A percentile compares a stretch with the other conserved stretches of the same genome.
Evolutionary conservation across 78 protist species (phyloP).

Genomic region (Diacronema lutheri): DNA sequence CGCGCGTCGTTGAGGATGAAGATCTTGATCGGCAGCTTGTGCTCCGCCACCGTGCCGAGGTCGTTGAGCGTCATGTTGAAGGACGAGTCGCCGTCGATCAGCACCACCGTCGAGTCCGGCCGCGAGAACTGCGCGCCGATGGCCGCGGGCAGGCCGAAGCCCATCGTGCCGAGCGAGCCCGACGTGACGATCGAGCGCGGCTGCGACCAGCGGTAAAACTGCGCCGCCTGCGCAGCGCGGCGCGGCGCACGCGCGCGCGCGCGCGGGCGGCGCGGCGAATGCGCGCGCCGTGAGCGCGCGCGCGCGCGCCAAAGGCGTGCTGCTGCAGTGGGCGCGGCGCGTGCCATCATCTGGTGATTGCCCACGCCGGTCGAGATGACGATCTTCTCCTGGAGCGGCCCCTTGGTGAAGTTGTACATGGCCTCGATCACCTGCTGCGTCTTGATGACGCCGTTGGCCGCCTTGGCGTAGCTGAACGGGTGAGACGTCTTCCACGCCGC

Average conservation of each 20-base stretch:
- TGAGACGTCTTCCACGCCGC: slow-evolving; percentile 2
- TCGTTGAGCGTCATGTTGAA: slow-evolving; percentile 69
- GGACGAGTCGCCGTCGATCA: slow-evolving; percentile 68
- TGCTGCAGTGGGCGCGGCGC: too few species aligned
- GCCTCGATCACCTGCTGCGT: slow-evolving; percentile 17
- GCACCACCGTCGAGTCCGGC: slow-evolving; percentile 60
- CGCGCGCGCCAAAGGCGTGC: too few species aligned
- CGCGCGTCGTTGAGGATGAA: slow-evolving; percentile 15
- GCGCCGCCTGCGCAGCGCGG: background rate
- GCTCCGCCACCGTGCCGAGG: slow-evolving; percentile 57
- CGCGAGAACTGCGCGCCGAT: slow-evolving; percentile 46
- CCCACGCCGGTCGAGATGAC: slow-evolving; percentile 40
- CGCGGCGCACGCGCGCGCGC: too few species aligned
- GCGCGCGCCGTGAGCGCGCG: too few species aligned
- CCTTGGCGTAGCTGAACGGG: slow-evolving; percentile 34
- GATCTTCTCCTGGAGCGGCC: background rate
- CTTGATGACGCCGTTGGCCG: background rate
- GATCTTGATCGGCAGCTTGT: slow-evolving; percentile 38
- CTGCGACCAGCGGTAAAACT: slow-evolving; percentile 36
- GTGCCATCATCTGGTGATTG: slow-evolving; percentile 40
- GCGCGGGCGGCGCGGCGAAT: too few species aligned
- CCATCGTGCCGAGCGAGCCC: slow-evolving; percentile 70
- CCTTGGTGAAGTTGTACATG: background rate
- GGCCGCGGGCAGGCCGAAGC: slow-evolving; percentile 51
- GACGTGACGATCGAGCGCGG: slow-evolving; percentile 58